These are phyloP conservation scores for Pseudonectria foliicola DNA, from an alignment of 2,329 filamentous ascomycete species.

Conservation along the genomic window DNA sequence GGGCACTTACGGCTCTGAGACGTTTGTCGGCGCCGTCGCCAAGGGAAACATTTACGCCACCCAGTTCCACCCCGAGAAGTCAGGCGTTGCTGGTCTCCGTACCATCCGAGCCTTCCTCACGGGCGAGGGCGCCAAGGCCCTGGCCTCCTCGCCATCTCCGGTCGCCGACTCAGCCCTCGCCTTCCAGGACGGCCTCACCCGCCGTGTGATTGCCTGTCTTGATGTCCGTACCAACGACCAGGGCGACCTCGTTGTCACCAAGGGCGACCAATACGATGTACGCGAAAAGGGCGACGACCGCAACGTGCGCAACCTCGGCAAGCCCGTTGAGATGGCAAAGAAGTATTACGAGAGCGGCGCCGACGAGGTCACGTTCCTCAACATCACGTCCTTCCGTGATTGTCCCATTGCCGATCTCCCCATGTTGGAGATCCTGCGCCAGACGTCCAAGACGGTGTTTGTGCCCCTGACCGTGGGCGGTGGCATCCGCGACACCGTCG, in stretches of 20 bases:
- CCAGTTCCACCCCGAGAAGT: constrained; percentile 98
- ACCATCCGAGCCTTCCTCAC: constrained; percentile 80
- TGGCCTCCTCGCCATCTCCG: constrained; percentile 27
- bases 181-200: constrained; percentile 66
- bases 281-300: constrained; percentile 69
- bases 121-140: constrained; percentile 52
- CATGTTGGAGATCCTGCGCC: constrained; percentile 89
- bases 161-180: constrained; percentile 10
- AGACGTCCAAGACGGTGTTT: constrained; percentile 85
- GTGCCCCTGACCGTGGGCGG: constrained; percentile 94
- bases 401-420: constrained; percentile 86
- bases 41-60: constrained; percentile 82
- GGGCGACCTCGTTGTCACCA: constrained; percentile 93
- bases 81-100: constrained; percentile 77
- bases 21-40: constrained; percentile 85
- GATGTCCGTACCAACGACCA: constrained; percentile 92
- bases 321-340: constrained; percentile 90
- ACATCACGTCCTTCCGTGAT: constrained; percentile 97
- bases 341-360: constrained; percentile 95
- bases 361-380: constrained; percentile 94
- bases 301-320: constrained; percentile 82
- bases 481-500: constrained; percentile 86
- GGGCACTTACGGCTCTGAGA: constrained; percentile 77
- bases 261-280: constrained; percentile 98
- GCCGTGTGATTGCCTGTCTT: constrained; percentile 88